Percentiles rank a stretch among this genome's conserved stretches.
These are phyloP conservation scores for Nitzschia sp. DNA, from an alignment of 108 stramenopile species.

Conservation along the genomic window DNA sequence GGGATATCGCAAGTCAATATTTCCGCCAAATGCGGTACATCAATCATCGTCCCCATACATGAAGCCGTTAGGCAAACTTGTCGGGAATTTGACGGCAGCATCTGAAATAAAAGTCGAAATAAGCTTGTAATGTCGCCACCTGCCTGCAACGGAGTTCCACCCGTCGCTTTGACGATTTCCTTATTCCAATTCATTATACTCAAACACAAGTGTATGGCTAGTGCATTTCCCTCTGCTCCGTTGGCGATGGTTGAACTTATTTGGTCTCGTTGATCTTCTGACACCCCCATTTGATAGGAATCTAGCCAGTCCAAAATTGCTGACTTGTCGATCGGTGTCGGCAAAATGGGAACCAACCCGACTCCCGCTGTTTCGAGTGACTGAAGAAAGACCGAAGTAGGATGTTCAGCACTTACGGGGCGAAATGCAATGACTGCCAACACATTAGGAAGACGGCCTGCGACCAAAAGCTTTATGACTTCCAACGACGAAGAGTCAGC, in stretches of 20 bases:
- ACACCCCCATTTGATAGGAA: neutral
- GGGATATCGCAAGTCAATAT: neutral
- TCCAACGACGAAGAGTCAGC: neutral
- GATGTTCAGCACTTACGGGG: conserved; percentile 3
- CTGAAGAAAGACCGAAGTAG: conserved; percentile 4
- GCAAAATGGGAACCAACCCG: conserved; percentile 5
- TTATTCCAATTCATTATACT: neutral
- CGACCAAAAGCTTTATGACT: neutral
- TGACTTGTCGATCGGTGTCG: neutral
- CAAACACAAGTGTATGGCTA: conserved; percentile 9
- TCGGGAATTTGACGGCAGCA: neutral
- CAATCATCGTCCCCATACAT: conserved; percentile 2
- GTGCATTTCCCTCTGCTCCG: conserved; percentile 2
- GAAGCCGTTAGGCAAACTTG: neutral
- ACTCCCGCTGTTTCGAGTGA: neutral
- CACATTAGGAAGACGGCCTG: neutral
- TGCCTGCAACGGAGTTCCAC: conserved; percentile 2
- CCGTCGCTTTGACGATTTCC: neutral
- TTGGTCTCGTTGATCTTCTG: neutral
- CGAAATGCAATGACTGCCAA: conserved; percentile 9
- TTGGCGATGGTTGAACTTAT: neutral
- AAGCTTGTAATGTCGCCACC: neutral
- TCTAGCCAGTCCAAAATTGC: neutral
- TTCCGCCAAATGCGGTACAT: neutral
- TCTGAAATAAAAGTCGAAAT: neutral